A percentile compares a stretch with the other conserved stretches of the same genome.
These are phyloP conservation scores for Tothia fuscella DNA, from an alignment of 2,329 filamentous ascomycete species.

Conservation along the genomic window DNA sequence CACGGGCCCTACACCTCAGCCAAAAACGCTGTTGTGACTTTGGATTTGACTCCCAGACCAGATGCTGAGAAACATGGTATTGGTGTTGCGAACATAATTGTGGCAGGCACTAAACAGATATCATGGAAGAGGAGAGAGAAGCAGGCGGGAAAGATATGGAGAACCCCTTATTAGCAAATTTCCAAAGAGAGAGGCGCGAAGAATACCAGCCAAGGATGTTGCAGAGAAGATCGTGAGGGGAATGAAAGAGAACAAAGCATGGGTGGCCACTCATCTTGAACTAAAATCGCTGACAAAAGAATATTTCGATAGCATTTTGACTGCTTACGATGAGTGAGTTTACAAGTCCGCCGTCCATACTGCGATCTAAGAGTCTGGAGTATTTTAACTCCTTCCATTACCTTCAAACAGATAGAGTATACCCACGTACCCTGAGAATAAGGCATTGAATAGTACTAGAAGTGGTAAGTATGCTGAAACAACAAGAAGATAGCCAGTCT, in stretches of 20 bases:
- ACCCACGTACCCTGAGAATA: no score
- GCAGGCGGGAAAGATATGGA: slow-evolving; percentile 13
- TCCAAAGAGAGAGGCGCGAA: slow-evolving; percentile 12
- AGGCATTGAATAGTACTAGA: no score
- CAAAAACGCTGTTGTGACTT: slow-evolving; percentile 14
- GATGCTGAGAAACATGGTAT: slow-evolving; percentile 14
- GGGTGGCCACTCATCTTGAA: slow-evolving; percentile 15
- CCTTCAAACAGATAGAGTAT: no score
- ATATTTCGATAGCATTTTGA: slow-evolving; percentile 15
- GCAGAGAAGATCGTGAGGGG: slow-evolving; percentile 13
- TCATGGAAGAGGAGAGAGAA: slow-evolving; percentile 14
- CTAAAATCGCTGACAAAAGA: slow-evolving; percentile 14
- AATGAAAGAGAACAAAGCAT: slow-evolving; percentile 13
- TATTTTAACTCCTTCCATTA: no score
- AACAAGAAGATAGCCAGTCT: no score
- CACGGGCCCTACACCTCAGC: slow-evolving; percentile 15
- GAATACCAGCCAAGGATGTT: slow-evolving; percentile 12
- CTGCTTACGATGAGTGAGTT: slow-evolving; percentile 14
- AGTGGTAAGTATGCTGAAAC: no score
- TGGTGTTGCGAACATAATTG: slow-evolving; percentile 13
- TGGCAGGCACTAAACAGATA: slow-evolving; percentile 13
- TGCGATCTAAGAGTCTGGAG: no score
- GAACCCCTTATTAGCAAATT: slow-evolving; percentile 11
- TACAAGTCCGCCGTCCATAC: not conserved
- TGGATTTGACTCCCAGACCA: slow-evolving; percentile 13